Conservation (phyloP, 495 filamentous ascomycete genomes). For the Podospora australis region DNA sequence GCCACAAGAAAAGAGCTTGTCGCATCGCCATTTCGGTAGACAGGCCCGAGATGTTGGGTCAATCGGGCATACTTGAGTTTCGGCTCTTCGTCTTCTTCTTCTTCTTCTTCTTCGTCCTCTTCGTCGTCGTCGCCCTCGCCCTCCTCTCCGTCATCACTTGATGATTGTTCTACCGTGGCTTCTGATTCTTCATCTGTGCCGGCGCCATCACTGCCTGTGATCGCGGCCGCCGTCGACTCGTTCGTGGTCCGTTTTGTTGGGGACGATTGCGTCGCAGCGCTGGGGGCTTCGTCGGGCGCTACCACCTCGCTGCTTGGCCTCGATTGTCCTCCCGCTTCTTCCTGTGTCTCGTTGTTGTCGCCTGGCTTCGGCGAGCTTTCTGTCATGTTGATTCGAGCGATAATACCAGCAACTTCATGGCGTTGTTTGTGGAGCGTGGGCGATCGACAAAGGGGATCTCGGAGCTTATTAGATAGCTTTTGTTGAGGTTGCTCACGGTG, state of each 20-base stretch:
- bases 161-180: not conserved
- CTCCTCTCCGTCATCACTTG: conserved; percentile 1
- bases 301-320: conserved; percentile 5
- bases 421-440: conserved; percentile 4
- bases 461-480: not conserved
- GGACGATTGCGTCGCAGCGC: conserved; percentile 2
- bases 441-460: not conserved
- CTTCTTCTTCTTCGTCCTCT: conserved; percentile 43
- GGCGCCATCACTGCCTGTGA: conserved; percentile 1
- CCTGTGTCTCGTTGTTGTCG: conserved; percentile 22
- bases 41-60: conserved; percentile 66
- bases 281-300: conserved; percentile 7
- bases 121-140: conserved; percentile 17
- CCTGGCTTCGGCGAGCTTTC: conserved; percentile 36
- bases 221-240: too few species aligned
- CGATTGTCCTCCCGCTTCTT: conserved; percentile 3
- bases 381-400: conserved; percentile 35
- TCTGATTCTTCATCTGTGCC: conserved; percentile 7
- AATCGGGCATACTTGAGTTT: conserved; percentile 85
- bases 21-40: conserved; percentile 92
- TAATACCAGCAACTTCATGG: conserved; percentile 21
- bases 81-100: conserved; percentile 93
- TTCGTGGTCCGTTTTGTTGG: not conserved
- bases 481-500: conserved; percentile 9
- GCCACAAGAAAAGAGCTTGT: conserved; percentile 84